Percentiles rank a stretch among this genome's conserved stretches.
Evolutionary conservation across 306 rosid species (phyloP).

Genomic region (Vicia faba): DNA sequence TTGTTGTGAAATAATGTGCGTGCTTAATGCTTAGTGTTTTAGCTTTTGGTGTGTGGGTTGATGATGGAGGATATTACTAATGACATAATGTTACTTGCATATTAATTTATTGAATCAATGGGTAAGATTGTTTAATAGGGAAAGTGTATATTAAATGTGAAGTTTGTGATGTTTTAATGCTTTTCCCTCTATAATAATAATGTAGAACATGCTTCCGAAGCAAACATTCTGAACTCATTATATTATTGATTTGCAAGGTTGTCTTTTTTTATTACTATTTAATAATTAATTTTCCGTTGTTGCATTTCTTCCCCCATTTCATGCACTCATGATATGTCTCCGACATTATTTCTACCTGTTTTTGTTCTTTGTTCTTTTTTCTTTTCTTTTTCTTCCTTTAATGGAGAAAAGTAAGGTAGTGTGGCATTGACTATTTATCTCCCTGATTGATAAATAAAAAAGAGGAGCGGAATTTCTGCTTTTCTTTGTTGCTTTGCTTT

Average conservation of each 20-base stretch:
- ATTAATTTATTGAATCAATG: conserved; percentile 12
- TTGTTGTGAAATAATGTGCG: not conserved
- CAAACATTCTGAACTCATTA: conserved; percentile 62
- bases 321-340: conserved; percentile 37
- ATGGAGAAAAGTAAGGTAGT: not conserved
- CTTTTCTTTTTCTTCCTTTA: not conserved
- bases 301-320: conserved; percentile 5
- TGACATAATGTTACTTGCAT: conserved; percentile 14
- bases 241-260: not conserved
- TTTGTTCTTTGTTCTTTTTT: not conserved
- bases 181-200: conserved; percentile 16
- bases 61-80: conserved; percentile 27
- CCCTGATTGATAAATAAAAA: not conserved
- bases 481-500: conserved; percentile 4
- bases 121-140: conserved; percentile 23
- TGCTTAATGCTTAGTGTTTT: not conserved
- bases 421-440: not conserved
- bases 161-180: conserved; percentile 34
- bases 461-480: conserved; percentile 4
- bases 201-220: conserved; percentile 25
- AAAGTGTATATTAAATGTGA: conserved; percentile 12
- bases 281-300: conserved; percentile 7
- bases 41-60: not conserved
- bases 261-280: conserved; percentile 12
- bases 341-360: conserved; percentile 38